Percentiles rank a stretch among this genome's conserved stretches.
phyloP scores from a whole-genome alignment of 23 red algal genomes.

The Cyanidiococcus yangmingshanensis region DNA sequence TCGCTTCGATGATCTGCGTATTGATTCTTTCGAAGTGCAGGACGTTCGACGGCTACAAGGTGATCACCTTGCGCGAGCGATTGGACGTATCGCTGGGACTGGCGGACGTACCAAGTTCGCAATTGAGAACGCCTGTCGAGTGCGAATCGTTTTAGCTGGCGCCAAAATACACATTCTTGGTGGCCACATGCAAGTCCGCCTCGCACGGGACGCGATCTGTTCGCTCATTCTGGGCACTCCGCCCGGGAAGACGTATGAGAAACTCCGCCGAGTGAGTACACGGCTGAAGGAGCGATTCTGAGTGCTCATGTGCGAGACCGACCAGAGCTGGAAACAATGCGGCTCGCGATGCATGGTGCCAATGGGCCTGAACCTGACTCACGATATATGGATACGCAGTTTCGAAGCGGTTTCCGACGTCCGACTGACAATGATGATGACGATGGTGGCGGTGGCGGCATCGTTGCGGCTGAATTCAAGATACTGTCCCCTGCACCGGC shows the following conservation, averaged over 20 bases:
- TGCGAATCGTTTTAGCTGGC: slow-evolving; percentile 85
- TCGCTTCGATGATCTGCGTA: slow-evolving; percentile 75
- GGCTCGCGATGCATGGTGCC: too few relatives aligned
- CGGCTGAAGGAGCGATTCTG: slow-evolving; percentile 66
- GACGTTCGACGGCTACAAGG: slow-evolving; percentile 81
- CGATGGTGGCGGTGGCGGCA: too few relatives aligned
- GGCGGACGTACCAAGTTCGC: slow-evolving; percentile 89
- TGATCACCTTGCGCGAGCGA: slow-evolving; percentile 73
- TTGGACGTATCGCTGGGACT: slow-evolving; percentile 83
- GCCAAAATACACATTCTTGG: slow-evolving; percentile 87
- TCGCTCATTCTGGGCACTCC: slow-evolving; percentile 81
- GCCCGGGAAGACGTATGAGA: slow-evolving; percentile 89
- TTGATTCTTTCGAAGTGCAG: slow-evolving; percentile 77
- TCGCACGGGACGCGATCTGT: slow-evolving; percentile 72
- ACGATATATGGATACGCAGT: too few relatives aligned
- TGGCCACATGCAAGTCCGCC: slow-evolving; percentile 58
- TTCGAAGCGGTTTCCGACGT: too few relatives aligned
- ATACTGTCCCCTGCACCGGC: too few relatives aligned
- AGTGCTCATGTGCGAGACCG: too few relatives aligned
- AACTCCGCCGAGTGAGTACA: slow-evolving; percentile 47
- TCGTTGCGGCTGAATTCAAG: too few relatives aligned
- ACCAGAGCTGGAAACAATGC: too few relatives aligned
- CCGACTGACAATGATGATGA: too few relatives aligned
- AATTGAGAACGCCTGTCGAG: slow-evolving; percentile 93
- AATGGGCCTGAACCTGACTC: too few relatives aligned